Conservation (phyloP, 2,329 filamentous ascomycete genomes). For the Elsinoe perseae region DNA sequence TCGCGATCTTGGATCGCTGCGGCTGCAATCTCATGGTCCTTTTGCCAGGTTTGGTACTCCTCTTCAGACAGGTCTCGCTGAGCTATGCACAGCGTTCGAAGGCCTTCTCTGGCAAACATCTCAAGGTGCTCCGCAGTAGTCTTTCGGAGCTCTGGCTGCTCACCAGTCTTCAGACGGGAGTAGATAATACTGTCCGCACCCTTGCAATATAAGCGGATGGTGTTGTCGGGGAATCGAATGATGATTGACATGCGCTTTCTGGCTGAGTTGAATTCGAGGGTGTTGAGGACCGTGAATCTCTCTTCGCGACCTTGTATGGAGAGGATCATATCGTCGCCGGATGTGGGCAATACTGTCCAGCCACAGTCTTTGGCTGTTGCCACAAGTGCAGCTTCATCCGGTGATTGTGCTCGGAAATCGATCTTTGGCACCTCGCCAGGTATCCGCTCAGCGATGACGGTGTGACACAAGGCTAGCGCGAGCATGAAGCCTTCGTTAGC, state of each 20-base stretch:
- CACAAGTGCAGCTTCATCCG: conserved; percentile 90
- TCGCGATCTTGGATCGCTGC: conserved; percentile 78
- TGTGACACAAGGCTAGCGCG: conserved; percentile 89
- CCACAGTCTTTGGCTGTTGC: conserved; percentile 91
- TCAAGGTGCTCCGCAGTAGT: conserved; percentile 89
- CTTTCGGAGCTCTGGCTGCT: conserved; percentile 75
- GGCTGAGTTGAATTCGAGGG: conserved; percentile 93
- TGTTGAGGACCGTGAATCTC: conserved; percentile 83
- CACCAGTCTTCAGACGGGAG: conserved; percentile 73
- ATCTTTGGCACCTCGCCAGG: conserved; percentile 88
- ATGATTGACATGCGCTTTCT: conserved; percentile 98
- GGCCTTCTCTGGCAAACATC: conserved; percentile 90
- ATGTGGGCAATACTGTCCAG: conserved; percentile 79
- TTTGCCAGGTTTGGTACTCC: conserved; percentile 78
- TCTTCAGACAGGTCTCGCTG: conserved; percentile 70
- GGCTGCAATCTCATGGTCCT: conserved; percentile 78
- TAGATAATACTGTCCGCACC: conserved; percentile 97
- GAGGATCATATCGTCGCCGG: conserved; percentile 71
- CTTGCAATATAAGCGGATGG: conserved; percentile 90
- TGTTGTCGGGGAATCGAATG: conserved; percentile 84
- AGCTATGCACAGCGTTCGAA: conserved; percentile 90
- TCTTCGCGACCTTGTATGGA: conserved; percentile 82
- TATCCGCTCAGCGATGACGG: conserved; percentile 81
- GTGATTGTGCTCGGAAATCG: conserved; percentile 93
- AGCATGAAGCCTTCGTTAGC: conserved; percentile 91